These are phyloP conservation scores for Cyclotella sp. DNA, from an alignment of 108 stramenopile genomes.

Conservation along the genomic window DNA sequence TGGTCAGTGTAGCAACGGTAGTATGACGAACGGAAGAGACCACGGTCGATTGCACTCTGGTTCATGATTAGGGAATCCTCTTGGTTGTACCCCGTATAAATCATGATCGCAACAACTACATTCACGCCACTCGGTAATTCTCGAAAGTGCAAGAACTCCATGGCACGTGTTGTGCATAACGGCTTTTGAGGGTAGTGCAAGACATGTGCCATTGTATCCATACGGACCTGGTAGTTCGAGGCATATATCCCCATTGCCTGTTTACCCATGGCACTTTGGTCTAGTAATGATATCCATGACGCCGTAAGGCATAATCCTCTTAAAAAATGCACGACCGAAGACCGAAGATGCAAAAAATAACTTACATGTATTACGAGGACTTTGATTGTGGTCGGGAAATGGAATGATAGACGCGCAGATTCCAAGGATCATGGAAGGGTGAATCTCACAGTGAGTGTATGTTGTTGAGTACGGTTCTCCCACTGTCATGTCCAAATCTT, in stretches of 20 bases:
- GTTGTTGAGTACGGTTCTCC: constrained; percentile 92
- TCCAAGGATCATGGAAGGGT: constrained; percentile 98
- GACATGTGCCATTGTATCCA: constrained; percentile 99
- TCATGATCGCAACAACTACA: constrained; percentile 96
- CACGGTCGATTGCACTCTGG: constrained; percentile 97
- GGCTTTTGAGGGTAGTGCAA: constrained; percentile 99
- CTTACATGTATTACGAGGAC: constrained; percentile 99
- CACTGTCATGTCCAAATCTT: constrained; percentile 80
- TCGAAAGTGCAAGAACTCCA: constrained; percentile 98
- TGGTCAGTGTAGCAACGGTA: constrained; percentile 94
- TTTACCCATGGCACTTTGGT: constrained; percentile 87
- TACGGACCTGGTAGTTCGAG: constrained; percentile 97
- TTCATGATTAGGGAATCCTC: constrained; percentile 99
- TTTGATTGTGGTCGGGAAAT: constrained; percentile 99
- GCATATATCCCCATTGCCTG: constrained; percentile 98
- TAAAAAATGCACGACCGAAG: background rate
- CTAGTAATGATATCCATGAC: constrained; percentile 3
- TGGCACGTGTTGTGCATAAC: constrained; percentile 95
- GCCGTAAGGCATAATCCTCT: background rate
- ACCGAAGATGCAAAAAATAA: constrained; percentile 14
- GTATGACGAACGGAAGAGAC: constrained; percentile 96
- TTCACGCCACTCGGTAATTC: constrained; percentile 99
- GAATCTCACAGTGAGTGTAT: constrained; percentile 99
- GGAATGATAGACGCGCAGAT: constrained; percentile 97
- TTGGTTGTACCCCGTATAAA: constrained; percentile 99